phyloP scores from a whole-genome alignment of 768 basidiomycete species.

The Hygrocybe punicea region DNA sequence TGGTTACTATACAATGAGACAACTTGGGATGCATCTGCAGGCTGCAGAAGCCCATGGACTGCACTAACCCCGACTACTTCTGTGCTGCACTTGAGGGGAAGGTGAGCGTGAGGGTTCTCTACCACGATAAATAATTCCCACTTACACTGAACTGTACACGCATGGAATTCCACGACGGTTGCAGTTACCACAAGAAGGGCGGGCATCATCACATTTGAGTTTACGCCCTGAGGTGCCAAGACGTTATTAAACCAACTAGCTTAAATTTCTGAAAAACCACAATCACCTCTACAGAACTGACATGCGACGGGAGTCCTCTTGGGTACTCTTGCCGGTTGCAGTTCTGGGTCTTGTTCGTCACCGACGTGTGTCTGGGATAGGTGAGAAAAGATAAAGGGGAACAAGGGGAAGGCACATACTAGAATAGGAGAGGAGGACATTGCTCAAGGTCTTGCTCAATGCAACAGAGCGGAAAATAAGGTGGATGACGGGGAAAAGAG shows the following conservation, averaged over 20 bases:
- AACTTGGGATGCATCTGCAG: no score
- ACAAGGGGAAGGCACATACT: not conserved
- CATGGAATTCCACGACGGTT: slow-evolving; percentile 57
- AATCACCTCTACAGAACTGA: slow-evolving; percentile 63
- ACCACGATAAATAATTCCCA: not conserved
- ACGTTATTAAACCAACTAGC: not conserved
- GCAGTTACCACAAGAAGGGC: slow-evolving; percentile 66
- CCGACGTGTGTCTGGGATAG: not conserved
- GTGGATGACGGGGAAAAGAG: not conserved
- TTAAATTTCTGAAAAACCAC: not conserved
- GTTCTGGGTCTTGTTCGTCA: slow-evolving; percentile 1
- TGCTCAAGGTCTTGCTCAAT: no score
- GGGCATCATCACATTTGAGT: slow-evolving; percentile 66
- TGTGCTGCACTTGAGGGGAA: not conserved
- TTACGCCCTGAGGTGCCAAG: slow-evolving; percentile 50
- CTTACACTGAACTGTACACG: slow-evolving; percentile 64
- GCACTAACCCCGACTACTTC: not conserved
- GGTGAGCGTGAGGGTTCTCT: not conserved
- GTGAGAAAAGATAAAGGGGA: not conserved
- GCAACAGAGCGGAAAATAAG: not conserved
- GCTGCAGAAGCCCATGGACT: no score
- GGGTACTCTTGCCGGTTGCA: slow-evolving; percentile 25
- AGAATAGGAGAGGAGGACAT: not conserved
- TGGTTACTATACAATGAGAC: no score
- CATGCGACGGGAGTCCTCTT: slow-evolving; percentile 68